phyloP scores from a whole-genome alignment of 768 basidiomycete genomes.

The Chalciporus chontae region DNA sequence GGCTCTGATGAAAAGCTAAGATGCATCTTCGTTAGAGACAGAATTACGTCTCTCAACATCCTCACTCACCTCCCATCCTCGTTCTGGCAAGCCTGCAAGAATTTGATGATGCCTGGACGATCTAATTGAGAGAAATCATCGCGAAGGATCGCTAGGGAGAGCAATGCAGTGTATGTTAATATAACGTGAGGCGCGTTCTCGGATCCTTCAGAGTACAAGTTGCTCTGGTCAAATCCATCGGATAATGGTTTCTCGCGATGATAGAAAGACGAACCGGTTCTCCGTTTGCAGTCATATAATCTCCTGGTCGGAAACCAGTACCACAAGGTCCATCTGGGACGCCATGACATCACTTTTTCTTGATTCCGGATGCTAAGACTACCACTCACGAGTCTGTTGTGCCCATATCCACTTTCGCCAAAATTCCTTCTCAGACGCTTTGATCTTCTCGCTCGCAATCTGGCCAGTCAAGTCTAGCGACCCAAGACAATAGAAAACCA shows the following conservation, averaged over 20 bases:
- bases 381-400: slow-evolving; percentile 61
- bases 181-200: slow-evolving; percentile 81
- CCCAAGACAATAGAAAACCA: slow-evolving; percentile 88
- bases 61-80: slow-evolving; percentile 72
- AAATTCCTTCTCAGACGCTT: slow-evolving; percentile 46
- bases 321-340: slow-evolving; percentile 52
- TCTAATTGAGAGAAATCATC: slow-evolving; percentile 78
- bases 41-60: neutral
- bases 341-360: slow-evolving; percentile 1
- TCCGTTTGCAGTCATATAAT: slow-evolving; percentile 55
- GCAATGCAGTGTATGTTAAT: slow-evolving; percentile 89
- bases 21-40: slow-evolving; percentile 2
- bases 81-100: slow-evolving; percentile 71
- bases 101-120: slow-evolving; percentile 57
- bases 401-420: slow-evolving; percentile 91
- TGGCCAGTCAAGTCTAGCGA: slow-evolving; percentile 72
- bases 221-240: slow-evolving; percentile 23
- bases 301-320: slow-evolving; percentile 71
- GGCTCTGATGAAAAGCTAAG: slow-evolving; percentile 69
- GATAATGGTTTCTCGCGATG: neutral
- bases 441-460: slow-evolving; percentile 38
- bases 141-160: slow-evolving; percentile 80
- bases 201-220: slow-evolving; percentile 37
- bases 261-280: slow-evolving; percentile 8
- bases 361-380: neutral